Base-by-base conservation (phyloP, 345 rosid species). In the Psidium friedrichsthalianum region DNA sequence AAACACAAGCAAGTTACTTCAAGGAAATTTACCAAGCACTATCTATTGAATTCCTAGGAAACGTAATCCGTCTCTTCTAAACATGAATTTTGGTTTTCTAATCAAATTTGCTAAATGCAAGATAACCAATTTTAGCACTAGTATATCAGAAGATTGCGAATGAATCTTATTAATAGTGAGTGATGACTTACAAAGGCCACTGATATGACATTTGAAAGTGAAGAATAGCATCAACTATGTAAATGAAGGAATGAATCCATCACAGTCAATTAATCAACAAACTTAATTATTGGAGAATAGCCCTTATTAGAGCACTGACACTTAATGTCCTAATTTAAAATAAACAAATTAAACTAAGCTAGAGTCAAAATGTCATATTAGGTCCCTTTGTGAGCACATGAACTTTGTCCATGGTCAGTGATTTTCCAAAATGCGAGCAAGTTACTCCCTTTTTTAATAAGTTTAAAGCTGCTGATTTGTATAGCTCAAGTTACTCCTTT, bases 341-440 rank as follows among this genome's bases (percentile, higher is more conserved):
- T 2, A 36, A 32, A 36, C 78, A 69, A 36, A 69, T 36, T 4
- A 36, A 69, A 24, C 47, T 7, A 36, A 18, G 47, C 80, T 69
- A 69, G 40, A 8, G 80, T 69, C 80, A 69, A 20, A 36, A 69
- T 32, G 36, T 97, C 97, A 94, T 93, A 21, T 21, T 44, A 54
- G 8, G 18, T 36, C 36, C 36, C 36, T 36, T 36, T 36, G 36
- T 36, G 36, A 36, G 36, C 36, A 36, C 36, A 3, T 36, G 36
- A 36, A 36, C 36, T 36, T 36, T 36, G 36, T 36, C 36, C 36
- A 36, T 36, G 36, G 36, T 36, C 3, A 36, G 2, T 36, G 36
- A 36, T 36, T 36, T 36, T 36, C 36, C 3, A 36, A 36, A 36
- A 36, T 36, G 56, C 1, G 32, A 18, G 24, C 47, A 69, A 69